Conservation (phyloP, 768 basidiomycete species). For the Clathrus columnatus region DNA sequence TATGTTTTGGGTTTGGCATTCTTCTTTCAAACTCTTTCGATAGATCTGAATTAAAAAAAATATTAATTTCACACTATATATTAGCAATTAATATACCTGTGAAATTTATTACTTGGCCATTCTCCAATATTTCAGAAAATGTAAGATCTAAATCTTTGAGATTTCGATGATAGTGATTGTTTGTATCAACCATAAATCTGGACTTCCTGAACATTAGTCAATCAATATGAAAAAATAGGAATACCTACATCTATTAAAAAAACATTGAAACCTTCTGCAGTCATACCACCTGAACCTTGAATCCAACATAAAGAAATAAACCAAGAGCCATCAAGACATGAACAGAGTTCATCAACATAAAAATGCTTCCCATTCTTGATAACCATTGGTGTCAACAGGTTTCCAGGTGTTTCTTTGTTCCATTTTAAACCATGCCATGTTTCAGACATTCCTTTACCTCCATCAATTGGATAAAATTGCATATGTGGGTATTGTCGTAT, state of each 20-base stretch:
- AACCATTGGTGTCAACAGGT: constrained; percentile 18
- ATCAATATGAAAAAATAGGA: background rate
- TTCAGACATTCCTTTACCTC: constrained; percentile 18
- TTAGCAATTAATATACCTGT: too few species aligned
- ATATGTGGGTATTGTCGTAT: constrained; percentile 17
- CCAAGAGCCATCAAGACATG: constrained; percentile 11
- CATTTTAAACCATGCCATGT: constrained; percentile 23
- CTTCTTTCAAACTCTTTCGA: background rate
- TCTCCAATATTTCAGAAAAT: too few species aligned
- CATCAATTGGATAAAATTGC: constrained; percentile 23
- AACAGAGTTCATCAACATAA: constrained; percentile 19
- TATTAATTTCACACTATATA: too few species aligned
- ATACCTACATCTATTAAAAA: background rate
- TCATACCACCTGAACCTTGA: constrained; percentile 1
- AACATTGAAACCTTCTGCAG: constrained; percentile 9
- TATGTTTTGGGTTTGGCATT: constrained; percentile 19
- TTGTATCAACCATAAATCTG: too few species aligned
- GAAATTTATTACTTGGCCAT: too few species aligned
- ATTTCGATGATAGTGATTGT: too few species aligned
- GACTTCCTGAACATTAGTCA: too few species aligned
- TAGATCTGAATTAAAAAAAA: background rate
- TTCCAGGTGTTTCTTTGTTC: constrained; percentile 20
- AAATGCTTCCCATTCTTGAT: constrained; percentile 15
- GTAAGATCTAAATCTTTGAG: too few species aligned
- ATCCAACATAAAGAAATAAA: constrained; percentile 16